Conservation (phyloP, 352 stramenopile species). For the Phytophthora pluvialis region DNA sequence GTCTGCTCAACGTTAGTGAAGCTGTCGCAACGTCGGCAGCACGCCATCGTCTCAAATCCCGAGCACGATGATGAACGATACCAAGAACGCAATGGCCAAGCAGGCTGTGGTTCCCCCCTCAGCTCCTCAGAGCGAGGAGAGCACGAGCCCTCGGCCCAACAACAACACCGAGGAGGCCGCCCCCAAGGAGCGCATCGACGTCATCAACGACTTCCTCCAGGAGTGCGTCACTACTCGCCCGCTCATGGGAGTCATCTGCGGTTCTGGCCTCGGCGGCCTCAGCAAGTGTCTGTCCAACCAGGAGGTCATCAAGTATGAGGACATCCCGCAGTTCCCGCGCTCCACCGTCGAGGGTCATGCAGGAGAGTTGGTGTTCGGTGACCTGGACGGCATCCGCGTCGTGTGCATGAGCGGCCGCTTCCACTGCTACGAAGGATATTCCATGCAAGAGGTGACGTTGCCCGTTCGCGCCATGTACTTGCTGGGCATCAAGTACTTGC, state of each 20-base stretch:
- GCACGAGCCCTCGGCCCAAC: conserved; percentile 6
- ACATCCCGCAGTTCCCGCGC: conserved; percentile 94
- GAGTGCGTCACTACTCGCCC: conserved; percentile 53
- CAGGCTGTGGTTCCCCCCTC: not conserved
- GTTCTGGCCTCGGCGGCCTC: conserved; percentile 93
- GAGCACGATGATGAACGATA: conserved; percentile 40
- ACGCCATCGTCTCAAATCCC: not conserved
- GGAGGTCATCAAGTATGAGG: conserved; percentile 92
- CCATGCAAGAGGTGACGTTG: conserved; percentile 94
- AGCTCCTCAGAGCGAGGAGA: conserved; percentile 32
- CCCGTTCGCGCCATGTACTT: conserved; percentile 96
- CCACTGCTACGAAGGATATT: conserved; percentile 97
- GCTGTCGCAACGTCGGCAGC: not conserved
- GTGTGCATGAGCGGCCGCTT: conserved; percentile 97
- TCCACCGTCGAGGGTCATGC: conserved; percentile 95
- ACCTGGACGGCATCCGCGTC: conserved; percentile 77
- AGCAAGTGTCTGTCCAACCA: conserved; percentile 90
- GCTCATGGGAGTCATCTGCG: conserved; percentile 92
- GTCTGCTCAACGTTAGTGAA: too few relatives aligned
- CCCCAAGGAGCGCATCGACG: conserved; percentile 77
- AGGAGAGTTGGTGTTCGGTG: conserved; percentile 96
- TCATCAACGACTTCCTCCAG: conserved; percentile 80
- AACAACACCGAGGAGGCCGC: conserved; percentile 49
- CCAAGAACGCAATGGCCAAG: conserved; percentile 7
- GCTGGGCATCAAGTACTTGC: conserved; percentile 94